Conservation (phyloP, 805 yeast species). For the Candida tammaniensis region DNA sequence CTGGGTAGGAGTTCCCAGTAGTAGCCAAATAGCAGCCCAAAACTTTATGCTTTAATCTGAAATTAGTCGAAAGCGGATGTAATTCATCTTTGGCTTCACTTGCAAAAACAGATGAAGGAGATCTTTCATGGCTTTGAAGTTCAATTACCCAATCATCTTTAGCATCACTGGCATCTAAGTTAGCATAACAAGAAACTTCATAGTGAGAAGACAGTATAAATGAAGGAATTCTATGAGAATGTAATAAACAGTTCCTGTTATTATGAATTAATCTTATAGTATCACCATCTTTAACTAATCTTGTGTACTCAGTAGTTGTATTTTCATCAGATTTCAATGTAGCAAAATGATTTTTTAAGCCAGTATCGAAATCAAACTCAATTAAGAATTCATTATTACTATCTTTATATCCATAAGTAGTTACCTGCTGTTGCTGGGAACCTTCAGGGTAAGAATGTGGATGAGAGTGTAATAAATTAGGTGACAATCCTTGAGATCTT, state of each 20-base stretch:
- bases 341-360: slow-evolving; percentile 25
- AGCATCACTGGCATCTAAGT: slow-evolving; percentile 63
- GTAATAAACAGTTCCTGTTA: slow-evolving; percentile 69
- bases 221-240: slow-evolving; percentile 77
- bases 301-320: slow-evolving; percentile 20
- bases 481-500: slow-evolving; percentile 68
- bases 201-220: slow-evolving; percentile 63
- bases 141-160: slow-evolving; percentile 93
- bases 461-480: slow-evolving; percentile 85
- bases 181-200: slow-evolving; percentile 91
- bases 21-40: slow-evolving; percentile 79
- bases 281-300: slow-evolving; percentile 56
- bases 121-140: slow-evolving; percentile 58
- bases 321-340: slow-evolving; percentile 24
- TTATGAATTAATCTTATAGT: slow-evolving; percentile 70
- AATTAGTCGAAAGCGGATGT: slow-evolving; percentile 75
- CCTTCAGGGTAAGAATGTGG: slow-evolving; percentile 85
- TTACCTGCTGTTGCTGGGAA: slow-evolving; percentile 89
- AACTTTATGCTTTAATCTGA: slow-evolving; percentile 61
- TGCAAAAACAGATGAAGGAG: slow-evolving; percentile 39
- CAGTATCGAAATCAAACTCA: slow-evolving; percentile 54
- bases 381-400: slow-evolving; percentile 79
- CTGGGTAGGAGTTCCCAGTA: slow-evolving; percentile 64
- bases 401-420: slow-evolving; percentile 89
- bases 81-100: slow-evolving; percentile 49